Evolutionary conservation across 192 early-diverging fungal genomes (phyloP), one percentile per base, ranked within the genome.

Genomic region (Gorgonomyces haynaldii): DNA sequence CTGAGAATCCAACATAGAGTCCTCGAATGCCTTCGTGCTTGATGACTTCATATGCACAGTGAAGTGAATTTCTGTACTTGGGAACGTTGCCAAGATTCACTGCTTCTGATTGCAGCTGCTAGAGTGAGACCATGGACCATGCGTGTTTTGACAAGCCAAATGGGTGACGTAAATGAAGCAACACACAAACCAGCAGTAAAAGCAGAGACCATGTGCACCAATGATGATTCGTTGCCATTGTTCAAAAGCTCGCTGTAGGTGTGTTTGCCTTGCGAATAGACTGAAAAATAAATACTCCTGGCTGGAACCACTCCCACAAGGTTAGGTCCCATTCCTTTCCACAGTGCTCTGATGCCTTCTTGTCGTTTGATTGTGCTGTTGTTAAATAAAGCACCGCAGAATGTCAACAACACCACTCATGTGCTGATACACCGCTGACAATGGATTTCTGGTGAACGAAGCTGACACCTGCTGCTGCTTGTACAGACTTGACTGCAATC

Each of bases 101-200:
- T 1, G 64, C 36, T 17, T 64, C 64, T 5, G 52, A 53, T 58
- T 87, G 83, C 43, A 98, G 61, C 62, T 98, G 94, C 73, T 66
- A 27, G 37, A 59, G n/a, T 29, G 20, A 16, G 6, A 19, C 51
- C 28, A 54, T 55, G 15, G 7, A 66, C 61, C 71, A 98, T 85
- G 39, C 95, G 66, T 0, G 92, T 98, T 53, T 96, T 98, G 30
- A 96, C 79, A 35, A 98, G 74, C 95, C 95, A 98, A 19, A 98
- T 96, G 0, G 95, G 95, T 54, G 90, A 95, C 1, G 92, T 93
- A n/a, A 64, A 69, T 1, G 82, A 77, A 0, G 88, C 83, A 2
- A 84, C 88, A 3, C 85, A 71, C 23, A 86, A 60, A 8, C 81
- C 82, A 0, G 90, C 87, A 4, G 76, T 62, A 0, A 72, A 67